Evolutionary conservation across 176 grass and related monocot genomes (phyloP).

Genomic region (Cocos nucifera): DNA sequence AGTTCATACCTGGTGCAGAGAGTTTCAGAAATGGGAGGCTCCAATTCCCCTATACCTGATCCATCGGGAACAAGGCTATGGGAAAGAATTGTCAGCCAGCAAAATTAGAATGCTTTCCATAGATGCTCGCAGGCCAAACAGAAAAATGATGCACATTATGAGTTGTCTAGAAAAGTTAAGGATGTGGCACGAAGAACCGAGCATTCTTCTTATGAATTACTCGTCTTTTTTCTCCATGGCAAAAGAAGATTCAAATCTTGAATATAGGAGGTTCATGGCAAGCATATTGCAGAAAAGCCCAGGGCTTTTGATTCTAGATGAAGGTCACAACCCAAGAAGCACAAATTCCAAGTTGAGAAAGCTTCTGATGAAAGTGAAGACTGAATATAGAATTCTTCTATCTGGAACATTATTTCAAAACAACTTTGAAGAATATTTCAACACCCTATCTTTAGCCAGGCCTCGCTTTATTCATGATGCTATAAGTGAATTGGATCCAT

Average conservation of each 20-base stretch:
- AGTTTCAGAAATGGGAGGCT: slow-evolving; percentile 77
- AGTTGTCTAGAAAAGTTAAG: slow-evolving; percentile 63
- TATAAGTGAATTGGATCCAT: slow-evolving; percentile 34
- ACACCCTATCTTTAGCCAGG: slow-evolving; percentile 81
- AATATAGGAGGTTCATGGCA: slow-evolving; percentile 39
- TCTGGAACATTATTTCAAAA: slow-evolving; percentile 93
- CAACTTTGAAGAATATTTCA: slow-evolving; percentile 95
- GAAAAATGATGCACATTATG: slow-evolving; percentile 34
- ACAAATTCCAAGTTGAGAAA: slow-evolving; percentile 67
- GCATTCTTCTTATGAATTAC: slow-evolving; percentile 87
- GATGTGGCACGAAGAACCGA: slow-evolving; percentile 73
- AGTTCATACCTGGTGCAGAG: slow-evolving; percentile 70
- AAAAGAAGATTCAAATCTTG: slow-evolving; percentile 43
- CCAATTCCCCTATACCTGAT: slow-evolving; percentile 55
- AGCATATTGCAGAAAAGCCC: slow-evolving; percentile 56
- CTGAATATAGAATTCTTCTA: slow-evolving; percentile 77
- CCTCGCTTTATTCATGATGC: slow-evolving; percentile 72
- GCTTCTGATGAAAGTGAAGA: slow-evolving; percentile 78
- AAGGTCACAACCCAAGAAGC: slow-evolving; percentile 95
- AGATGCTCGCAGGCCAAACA: slow-evolving; percentile 23
- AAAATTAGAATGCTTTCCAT: slow-evolving; percentile 24
- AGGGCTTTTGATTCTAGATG: slow-evolving; percentile 79
- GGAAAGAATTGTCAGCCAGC: slow-evolving; percentile 22
- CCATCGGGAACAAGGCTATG: slow-evolving; percentile 25
- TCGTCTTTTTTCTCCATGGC: slow-evolving; percentile 52